phyloP scores from a whole-genome alignment of 768 basidiomycete species.

The Lactarius trivialis region DNA sequence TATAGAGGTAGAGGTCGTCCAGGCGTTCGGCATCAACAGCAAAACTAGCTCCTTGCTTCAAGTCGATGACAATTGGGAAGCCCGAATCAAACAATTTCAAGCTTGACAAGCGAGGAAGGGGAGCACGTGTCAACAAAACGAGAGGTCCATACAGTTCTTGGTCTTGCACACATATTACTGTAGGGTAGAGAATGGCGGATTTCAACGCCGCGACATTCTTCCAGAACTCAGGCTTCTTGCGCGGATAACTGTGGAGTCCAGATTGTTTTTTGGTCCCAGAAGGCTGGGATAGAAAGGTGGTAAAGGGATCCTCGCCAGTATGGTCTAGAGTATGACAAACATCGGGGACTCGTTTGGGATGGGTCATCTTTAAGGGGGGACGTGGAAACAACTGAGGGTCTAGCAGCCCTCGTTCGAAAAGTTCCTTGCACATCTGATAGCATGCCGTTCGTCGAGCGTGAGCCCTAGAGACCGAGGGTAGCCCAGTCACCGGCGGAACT shows the following conservation, averaged over 20 bases:
- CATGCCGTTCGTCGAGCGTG: conserved; percentile 57
- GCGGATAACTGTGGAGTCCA: conserved; percentile 49
- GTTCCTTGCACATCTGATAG: conserved; percentile 45
- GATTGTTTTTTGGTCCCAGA: conserved; percentile 17
- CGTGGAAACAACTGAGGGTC: conserved; percentile 36
- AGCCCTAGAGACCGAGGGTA: conserved; percentile 38
- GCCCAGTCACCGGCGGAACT: conserved; percentile 39
- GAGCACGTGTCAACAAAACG: conserved; percentile 57
- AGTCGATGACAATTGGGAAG: conserved; percentile 36
- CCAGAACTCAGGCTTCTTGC: conserved; percentile 68
- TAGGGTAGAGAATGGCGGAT: conserved; percentile 46
- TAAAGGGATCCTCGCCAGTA: conserved; percentile 7
- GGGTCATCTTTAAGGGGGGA: conserved; percentile 20
- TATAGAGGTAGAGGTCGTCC: conserved; percentile 50
- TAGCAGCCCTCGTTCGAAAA: conserved; percentile 47
- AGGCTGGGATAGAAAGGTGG: conserved; percentile 1
- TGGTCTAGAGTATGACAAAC: conserved; percentile 14
- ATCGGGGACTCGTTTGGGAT: conserved; percentile 17
- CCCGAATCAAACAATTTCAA: conserved; percentile 60
- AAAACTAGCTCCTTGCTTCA: conserved; percentile 45
- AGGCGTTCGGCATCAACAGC: conserved; percentile 41
- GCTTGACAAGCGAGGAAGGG: conserved; percentile 49
- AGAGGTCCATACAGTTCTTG: conserved; percentile 48
- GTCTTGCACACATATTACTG: conserved; percentile 39
- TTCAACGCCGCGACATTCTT: conserved; percentile 32